These are phyloP conservation scores for Rosa hybrid DNA, from an alignment of 331 rosid genomes.

Conservation along the genomic window DNA sequence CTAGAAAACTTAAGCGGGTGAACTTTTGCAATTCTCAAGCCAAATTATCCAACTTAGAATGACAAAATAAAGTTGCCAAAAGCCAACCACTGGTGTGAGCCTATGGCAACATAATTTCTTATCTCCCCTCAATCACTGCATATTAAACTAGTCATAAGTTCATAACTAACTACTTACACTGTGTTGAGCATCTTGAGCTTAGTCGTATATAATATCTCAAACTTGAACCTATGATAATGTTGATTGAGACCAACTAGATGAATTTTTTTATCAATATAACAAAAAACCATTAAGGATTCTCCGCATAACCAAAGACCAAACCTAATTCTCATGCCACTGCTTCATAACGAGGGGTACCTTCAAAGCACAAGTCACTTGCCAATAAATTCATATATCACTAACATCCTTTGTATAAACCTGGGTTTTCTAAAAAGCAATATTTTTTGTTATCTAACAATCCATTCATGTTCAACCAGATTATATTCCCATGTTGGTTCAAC, in stretches of 20 bases:
- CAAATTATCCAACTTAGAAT: not conserved
- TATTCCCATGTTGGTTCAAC: too few species aligned
- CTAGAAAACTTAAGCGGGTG: not conserved
- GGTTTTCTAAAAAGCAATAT: not conserved
- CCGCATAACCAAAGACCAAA: not conserved
- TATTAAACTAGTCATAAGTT: not conserved
- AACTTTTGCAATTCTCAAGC: not conserved
- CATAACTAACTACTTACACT: not conserved
- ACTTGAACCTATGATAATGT: not conserved
- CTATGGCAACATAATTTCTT: not conserved
- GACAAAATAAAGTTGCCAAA: not conserved
- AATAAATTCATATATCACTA: not conserved
- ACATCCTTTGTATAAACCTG: not conserved
- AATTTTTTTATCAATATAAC: not conserved
- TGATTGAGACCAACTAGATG: not conserved
- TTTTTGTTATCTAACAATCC: not conserved
- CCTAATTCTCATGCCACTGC: not conserved
- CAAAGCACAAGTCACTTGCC: not conserved
- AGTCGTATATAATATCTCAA: not conserved
- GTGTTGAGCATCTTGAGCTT: not conserved
- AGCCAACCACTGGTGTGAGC: not conserved
- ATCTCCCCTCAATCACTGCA: not conserved
- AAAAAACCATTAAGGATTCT: not conserved
- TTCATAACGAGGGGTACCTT: not conserved
- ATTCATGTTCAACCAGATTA: not conserved